These are phyloP conservation scores for Elsinoe ampelina DNA, from an alignment of 2,329 filamentous ascomycete species.

Conservation along the genomic window DNA sequence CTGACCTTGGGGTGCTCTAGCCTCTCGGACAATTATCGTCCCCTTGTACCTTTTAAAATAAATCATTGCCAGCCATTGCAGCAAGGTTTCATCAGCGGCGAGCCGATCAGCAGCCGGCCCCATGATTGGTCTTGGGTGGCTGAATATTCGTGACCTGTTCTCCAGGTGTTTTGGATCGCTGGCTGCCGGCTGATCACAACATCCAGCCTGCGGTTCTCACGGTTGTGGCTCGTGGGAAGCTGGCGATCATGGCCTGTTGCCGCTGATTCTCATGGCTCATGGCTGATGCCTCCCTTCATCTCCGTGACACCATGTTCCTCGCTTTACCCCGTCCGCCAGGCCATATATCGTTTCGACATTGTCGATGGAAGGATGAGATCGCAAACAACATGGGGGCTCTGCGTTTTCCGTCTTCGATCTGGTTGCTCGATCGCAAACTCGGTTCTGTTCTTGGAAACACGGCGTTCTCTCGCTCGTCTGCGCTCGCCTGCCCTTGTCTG, in stretches of 20 bases:
- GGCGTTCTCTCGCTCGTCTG: background rate
- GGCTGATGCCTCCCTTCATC: background rate
- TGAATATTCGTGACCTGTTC: conserved; percentile 4
- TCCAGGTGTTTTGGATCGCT: background rate
- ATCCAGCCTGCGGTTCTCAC: background rate
- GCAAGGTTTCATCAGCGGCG: conserved; percentile 9
- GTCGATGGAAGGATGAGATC: conserved; percentile 1
- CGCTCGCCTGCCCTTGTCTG: background rate
- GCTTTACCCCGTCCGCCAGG: background rate
- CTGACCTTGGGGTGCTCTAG: background rate
- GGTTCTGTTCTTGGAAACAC: conserved; percentile 4
- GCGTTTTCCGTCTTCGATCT: background rate
- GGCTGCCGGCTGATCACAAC: conserved; percentile 7
- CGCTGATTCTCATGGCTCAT: too few relatives aligned
- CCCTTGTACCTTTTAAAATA: background rate
- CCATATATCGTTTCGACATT: background rate
- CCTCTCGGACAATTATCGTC: conserved; percentile 8
- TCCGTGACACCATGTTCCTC: background rate
- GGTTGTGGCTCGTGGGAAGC: conserved; percentile 6
- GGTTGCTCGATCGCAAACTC: background rate
- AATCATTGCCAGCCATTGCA: background rate
- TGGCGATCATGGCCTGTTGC: background rate
- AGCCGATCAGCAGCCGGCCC: conserved; percentile 2
- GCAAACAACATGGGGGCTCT: background rate
- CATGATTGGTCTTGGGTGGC: background rate